Conservation (phyloP, 2,329 filamentous ascomycete species). For the Penicillium sp. region DNA sequence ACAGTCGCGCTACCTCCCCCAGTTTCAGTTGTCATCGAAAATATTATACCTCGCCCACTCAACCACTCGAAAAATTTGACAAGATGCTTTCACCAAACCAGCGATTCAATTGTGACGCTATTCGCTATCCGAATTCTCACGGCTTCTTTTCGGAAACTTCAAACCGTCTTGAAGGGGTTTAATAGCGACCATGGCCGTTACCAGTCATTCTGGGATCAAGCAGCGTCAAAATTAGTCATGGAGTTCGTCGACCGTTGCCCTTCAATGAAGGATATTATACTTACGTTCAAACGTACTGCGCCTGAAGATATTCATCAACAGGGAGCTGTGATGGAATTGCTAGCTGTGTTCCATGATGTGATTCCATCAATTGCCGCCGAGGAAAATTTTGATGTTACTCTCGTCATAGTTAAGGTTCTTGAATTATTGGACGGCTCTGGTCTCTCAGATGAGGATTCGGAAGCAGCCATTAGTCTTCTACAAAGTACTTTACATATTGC, state of each 20-base stretch:
- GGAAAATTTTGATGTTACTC: conserved; percentile 83
- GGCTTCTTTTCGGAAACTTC: conserved; percentile 74
- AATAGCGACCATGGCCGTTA: conserved; percentile 43
- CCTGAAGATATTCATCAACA: conserved; percentile 69
- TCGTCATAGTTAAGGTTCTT: conserved; percentile 67
- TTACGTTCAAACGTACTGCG: conserved; percentile 65
- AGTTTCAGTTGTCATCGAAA: conserved; percentile 74
- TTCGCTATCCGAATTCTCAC: conserved; percentile 79
- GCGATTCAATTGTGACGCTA: conserved; percentile 69
- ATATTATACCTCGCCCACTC: conserved; percentile 76
- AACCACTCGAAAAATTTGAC: conserved; percentile 74
- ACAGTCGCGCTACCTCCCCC: conserved; percentile 71
- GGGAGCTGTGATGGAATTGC: conserved; percentile 71
- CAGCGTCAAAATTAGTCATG: conserved; percentile 62
- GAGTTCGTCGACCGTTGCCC: conserved; percentile 78
- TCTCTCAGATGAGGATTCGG: conserved; percentile 47
- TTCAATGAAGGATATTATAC: conserved; percentile 74
- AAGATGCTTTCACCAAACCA: conserved; percentile 73
- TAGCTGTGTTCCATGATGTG: conserved; percentile 80
- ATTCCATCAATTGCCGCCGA: conserved; percentile 74
- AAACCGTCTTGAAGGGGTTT: conserved; percentile 60
- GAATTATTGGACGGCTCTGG: conserved; percentile 52
- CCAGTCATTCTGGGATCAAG: conserved; percentile 63
- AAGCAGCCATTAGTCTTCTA: conserved; percentile 67
- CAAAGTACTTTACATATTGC: conserved; percentile 79